phyloP scores from a whole-genome alignment of 306 rosid genomes.

The Hippophae rhamnoides region DNA sequence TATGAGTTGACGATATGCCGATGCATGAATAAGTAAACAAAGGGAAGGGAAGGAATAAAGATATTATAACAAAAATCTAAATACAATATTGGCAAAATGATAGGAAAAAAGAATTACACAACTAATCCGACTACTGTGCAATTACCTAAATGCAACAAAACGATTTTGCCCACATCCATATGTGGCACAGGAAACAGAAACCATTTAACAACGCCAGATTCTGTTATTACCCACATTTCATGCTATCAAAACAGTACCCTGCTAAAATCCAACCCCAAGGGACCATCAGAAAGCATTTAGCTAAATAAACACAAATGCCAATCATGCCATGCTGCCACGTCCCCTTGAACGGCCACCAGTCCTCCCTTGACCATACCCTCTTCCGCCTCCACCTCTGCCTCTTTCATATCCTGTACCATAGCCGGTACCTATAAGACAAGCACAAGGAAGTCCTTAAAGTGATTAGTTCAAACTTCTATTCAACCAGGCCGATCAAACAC shows the following conservation, averaged over 20 bases:
- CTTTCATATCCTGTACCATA: slow-evolving; percentile 42
- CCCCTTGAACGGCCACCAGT: slow-evolving; percentile 60
- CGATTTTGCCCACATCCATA: slow-evolving; percentile 49
- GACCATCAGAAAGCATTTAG: slow-evolving; percentile 52
- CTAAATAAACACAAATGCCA: slow-evolving; percentile 24
- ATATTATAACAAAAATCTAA: slow-evolving; percentile 28
- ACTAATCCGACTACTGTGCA: slow-evolving; percentile 26
- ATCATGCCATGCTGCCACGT: slow-evolving; percentile 48
- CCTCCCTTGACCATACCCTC: slow-evolving; percentile 81
- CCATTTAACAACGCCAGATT: slow-evolving; percentile 43
- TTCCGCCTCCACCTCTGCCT: slow-evolving; percentile 74
- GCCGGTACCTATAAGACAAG: neutral
- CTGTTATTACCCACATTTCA: slow-evolving; percentile 38
- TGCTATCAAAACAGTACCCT: slow-evolving; percentile 64
- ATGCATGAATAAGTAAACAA: no score
- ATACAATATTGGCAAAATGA: slow-evolving; percentile 40
- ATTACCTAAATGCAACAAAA: slow-evolving; percentile 52
- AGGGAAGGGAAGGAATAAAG: slow-evolving; percentile 17
- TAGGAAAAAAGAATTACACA: slow-evolving; percentile 20
- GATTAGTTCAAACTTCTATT: slow-evolving; percentile 10
- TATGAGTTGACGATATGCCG: no score
- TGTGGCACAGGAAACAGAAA: slow-evolving; percentile 34
- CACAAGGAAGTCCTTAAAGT: neutral
- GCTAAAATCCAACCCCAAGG: slow-evolving; percentile 37
- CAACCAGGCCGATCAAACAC: slow-evolving; percentile 1